Conservation (phyloP, 1,284 basidiomycete genomes). For the Fomitiporia mediterranea region DNA sequence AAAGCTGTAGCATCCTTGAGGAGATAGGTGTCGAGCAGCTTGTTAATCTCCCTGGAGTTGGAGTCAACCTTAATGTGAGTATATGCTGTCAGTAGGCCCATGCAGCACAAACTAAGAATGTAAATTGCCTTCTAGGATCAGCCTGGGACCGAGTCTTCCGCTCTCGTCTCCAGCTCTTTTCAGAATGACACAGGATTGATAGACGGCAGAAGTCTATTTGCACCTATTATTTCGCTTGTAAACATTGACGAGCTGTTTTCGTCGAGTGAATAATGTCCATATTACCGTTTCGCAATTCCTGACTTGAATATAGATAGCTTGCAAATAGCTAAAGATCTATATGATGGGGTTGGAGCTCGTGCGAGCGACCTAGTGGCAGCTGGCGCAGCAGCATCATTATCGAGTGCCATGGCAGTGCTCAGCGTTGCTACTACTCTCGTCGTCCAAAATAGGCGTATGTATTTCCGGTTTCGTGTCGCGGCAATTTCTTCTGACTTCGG, state of each 20-base stretch:
- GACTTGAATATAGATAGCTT: background rate
- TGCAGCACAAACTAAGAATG: background rate
- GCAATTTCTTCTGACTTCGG: background rate
- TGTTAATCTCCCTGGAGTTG: constrained; percentile 28
- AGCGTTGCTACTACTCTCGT: constrained; percentile 12
- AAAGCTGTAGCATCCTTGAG: constrained; percentile 14
- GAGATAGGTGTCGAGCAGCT: constrained; percentile 23
- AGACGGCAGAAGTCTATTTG: constrained; percentile 24
- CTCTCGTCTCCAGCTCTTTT: constrained; percentile 19
- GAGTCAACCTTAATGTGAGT: constrained; percentile 24
- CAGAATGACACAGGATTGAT: constrained; percentile 18
- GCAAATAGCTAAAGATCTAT: background rate
- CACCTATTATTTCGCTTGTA: constrained; percentile 27
- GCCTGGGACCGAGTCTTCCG: constrained; percentile 23
- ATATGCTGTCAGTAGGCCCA: background rate
- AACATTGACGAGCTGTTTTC: constrained; percentile 28
- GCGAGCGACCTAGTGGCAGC: constrained; percentile 2
- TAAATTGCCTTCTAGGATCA: constrained; percentile 11
- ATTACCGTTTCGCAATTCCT: background rate
- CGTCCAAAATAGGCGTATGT: constrained; percentile 10
- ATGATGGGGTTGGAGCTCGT: background rate
- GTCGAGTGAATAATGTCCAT: background rate
- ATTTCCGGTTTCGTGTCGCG: background rate
- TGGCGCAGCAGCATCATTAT: constrained; percentile 1
- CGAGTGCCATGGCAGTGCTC: constrained; percentile 10